phyloP scores from a whole-genome alignment of 2,329 filamentous ascomycete species.

The Teratosphaeria pseudoeucalypti region DNA sequence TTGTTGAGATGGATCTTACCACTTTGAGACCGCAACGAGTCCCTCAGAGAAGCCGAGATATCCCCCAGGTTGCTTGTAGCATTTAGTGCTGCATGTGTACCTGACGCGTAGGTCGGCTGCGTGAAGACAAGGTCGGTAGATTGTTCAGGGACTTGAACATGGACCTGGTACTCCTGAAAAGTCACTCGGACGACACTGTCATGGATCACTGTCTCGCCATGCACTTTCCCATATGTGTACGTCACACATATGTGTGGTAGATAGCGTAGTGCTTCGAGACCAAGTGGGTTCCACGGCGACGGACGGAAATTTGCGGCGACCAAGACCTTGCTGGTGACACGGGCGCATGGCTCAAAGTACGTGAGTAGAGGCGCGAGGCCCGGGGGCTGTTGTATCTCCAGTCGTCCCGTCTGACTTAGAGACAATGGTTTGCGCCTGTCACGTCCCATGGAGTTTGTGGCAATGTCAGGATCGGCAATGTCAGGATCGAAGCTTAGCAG shows the following conservation, averaged over 20 bases:
- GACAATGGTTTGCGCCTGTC: no score
- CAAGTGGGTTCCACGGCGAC: conserved; percentile 5
- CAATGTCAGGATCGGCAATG: background rate
- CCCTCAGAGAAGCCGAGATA: conserved; percentile 10
- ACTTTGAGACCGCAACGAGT: conserved; percentile 5
- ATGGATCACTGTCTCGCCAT: background rate
- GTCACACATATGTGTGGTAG: conserved; percentile 9
- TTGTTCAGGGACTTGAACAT: conserved; percentile 11
- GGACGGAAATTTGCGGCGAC: conserved; percentile 10
- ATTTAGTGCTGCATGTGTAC: conserved; percentile 4
- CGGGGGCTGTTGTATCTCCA: conserved; percentile 1
- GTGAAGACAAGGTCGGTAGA: conserved; percentile 15
- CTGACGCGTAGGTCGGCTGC: background rate
- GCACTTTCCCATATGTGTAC: background rate
- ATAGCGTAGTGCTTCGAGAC: conserved; percentile 1
- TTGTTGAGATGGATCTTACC: conserved; percentile 10
- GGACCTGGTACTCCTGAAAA: conserved; percentile 1
- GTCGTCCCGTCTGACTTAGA: no score
- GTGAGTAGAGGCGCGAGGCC: conserved; percentile 8
- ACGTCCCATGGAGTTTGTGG: no score
- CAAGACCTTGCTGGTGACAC: background rate
- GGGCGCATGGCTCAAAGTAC: conserved; percentile 6
- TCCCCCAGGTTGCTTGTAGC: background rate
- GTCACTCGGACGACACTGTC: background rate
- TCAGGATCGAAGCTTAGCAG: background rate